These are phyloP conservation scores for Arabis hirsuta DNA, from an alignment of 345 rosid genomes.

Conservation along the genomic window DNA sequence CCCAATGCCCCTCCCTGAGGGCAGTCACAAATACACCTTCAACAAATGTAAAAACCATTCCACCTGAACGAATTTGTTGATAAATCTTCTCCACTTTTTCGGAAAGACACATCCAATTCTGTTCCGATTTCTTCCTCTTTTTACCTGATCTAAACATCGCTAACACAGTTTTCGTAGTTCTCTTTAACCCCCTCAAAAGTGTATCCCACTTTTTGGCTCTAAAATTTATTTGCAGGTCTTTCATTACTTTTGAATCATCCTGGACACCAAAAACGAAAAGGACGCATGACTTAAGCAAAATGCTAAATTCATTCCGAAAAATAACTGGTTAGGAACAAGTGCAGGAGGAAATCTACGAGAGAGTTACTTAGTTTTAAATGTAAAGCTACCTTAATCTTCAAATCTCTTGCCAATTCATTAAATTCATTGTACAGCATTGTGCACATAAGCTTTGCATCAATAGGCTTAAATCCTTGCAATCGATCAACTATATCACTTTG, in stretches of 20 bases:
- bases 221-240: constrained; percentile 50
- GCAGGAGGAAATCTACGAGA: constrained; percentile 11
- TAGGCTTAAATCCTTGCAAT: constrained; percentile 95
- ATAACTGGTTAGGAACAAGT: constrained; percentile 18
- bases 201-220: constrained; percentile 63
- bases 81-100: constrained; percentile 56
- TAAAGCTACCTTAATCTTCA: constrained; percentile 54
- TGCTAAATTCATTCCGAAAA: neutral
- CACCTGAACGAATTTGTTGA: constrained; percentile 70
- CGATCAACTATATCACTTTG: constrained; percentile 95
- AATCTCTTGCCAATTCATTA: constrained; percentile 59
- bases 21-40: constrained; percentile 96
- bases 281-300: constrained; percentile 33
- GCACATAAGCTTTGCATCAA: constrained; percentile 71
- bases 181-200: constrained; percentile 55
- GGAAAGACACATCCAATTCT: constrained; percentile 53
- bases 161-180: constrained; percentile 37
- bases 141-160: constrained; percentile 38
- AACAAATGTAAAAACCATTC: constrained; percentile 91
- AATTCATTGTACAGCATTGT: constrained; percentile 75
- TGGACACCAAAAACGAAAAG: constrained; percentile 46
- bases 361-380: neutral
- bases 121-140: constrained; percentile 70
- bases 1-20: constrained; percentile 88
- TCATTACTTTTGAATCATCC: constrained; percentile 53